phyloP scores from a whole-genome alignment of 106 monocot species.

The Acorus gramineus region DNA sequence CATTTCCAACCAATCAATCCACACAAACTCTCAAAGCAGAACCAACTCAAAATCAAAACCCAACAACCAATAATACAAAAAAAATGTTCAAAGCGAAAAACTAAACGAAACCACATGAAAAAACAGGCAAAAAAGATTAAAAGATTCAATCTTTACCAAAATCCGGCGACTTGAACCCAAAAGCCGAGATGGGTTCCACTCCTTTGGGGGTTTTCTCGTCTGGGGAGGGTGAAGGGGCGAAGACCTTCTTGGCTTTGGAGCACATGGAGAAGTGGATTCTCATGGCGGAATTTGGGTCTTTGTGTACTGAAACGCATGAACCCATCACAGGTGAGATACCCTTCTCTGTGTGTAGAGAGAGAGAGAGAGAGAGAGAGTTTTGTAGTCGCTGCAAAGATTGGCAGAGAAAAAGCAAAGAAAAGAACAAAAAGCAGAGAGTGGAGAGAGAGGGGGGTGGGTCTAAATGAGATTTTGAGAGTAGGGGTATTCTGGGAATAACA shows the following conservation, averaged over 20 bases:
- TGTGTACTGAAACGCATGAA: too few relatives aligned
- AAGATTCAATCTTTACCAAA: not conserved
- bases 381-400: not conserved
- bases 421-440: not conserved
- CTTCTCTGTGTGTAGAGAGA: not conserved
- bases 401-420: not conserved
- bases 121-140: not conserved
- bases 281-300: not conserved
- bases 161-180: not conserved
- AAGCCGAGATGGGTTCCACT: not conserved
- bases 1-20: too few relatives aligned
- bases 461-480: too few relatives aligned
- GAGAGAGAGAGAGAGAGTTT: constrained; percentile 4
- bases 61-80: not conserved
- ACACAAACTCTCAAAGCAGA: too few relatives aligned
- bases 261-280: not conserved
- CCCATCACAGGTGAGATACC: too few relatives aligned
- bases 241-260: not conserved
- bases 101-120: not conserved
- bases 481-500: too few relatives aligned
- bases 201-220: not conserved
- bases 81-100: not conserved
- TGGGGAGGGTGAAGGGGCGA: not conserved
- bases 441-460: not conserved
- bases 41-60: too few relatives aligned